Conservation (phyloP, 257 asterid genomes). For the Nicotiana otophora region DNA sequence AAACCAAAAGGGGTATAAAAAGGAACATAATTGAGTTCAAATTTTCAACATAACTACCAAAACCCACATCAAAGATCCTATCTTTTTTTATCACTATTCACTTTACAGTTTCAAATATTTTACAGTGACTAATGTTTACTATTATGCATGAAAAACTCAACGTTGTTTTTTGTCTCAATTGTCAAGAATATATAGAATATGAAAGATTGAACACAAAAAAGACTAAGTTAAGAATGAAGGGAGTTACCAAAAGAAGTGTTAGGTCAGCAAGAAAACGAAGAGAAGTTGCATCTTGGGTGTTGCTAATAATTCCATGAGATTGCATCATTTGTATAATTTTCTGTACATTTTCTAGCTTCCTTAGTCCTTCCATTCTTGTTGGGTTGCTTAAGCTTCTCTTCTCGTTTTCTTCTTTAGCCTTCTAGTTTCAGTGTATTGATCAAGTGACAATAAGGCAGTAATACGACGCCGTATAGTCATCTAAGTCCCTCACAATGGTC, state of each 20-base stretch:
- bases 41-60: neutral
- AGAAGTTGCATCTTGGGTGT: conserved; percentile 34
- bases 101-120: neutral
- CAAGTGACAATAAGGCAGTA: too few species aligned
- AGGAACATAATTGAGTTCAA: neutral
- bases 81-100: neutral
- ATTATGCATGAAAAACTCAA: neutral
- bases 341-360: conserved; percentile 63
- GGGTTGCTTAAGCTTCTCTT: neutral
- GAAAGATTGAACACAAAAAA: neutral
- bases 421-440: too few species aligned
- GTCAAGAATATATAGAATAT: neutral
- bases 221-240: neutral
- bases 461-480: too few species aligned
- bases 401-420: neutral
- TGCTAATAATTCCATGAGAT: conserved; percentile 35
- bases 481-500: too few species aligned
- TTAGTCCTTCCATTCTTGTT: conserved; percentile 60
- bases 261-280: conserved; percentile 67
- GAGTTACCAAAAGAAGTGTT: conserved; percentile 49
- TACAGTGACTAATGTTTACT: neutral
- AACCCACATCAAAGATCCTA: neutral
- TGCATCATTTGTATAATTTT: conserved; percentile 41
- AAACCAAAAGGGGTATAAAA: neutral
- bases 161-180: neutral